Base-by-base conservation (phyloP, 768 basidiomycete genomes). In the Suillus plorans region DNA sequence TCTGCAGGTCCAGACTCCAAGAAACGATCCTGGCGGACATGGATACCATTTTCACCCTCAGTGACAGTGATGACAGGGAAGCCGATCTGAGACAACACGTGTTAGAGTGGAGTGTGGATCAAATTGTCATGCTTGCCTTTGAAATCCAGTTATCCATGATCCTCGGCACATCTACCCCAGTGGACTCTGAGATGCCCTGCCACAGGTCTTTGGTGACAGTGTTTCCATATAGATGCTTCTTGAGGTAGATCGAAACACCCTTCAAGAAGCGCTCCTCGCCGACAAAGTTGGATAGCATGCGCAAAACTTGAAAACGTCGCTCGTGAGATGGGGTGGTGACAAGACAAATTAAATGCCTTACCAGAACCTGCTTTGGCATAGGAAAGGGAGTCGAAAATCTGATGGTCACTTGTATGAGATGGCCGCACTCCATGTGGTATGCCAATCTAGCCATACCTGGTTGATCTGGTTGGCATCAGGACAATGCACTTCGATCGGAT, bases 71-170 rank as follows among this genome's bases (percentile, higher is more conserved):
- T 75, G 31, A 99, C 88, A 1, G 97, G 97, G 81, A 90, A 98
- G 18, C 97, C 97, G 64, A 86, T 82, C 84, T 84, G 57, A 55
- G n/a, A 20, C 49, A 39, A 8, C 25, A 52, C 64, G 39, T 50
- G 14, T 10, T 14, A 66, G 37, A 47, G 16, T 44, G 34, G 6
- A 14, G 16, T 56, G 50, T 28, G 13, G 42, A 36, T 47, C n/a
- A 49, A 12, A 18, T 63, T 5, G 53, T 13, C 9, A 52, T 50
- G 28, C 14, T 42, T 66, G 87, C 89, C 82, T 94, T 91, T 61
- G 86, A 84, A 45, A 94, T 90, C 97, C 96, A 99, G 73, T 90
- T 90, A 64, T 92, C 86, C 92, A 98, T 95, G 69, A 98, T 82
- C 58, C 82, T 81, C 4, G 89, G 82, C 44, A 96, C 84, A 69